Conservation (phyloP, 176 grass and related monocot genomes). For the Phyllostachys edulis region DNA sequence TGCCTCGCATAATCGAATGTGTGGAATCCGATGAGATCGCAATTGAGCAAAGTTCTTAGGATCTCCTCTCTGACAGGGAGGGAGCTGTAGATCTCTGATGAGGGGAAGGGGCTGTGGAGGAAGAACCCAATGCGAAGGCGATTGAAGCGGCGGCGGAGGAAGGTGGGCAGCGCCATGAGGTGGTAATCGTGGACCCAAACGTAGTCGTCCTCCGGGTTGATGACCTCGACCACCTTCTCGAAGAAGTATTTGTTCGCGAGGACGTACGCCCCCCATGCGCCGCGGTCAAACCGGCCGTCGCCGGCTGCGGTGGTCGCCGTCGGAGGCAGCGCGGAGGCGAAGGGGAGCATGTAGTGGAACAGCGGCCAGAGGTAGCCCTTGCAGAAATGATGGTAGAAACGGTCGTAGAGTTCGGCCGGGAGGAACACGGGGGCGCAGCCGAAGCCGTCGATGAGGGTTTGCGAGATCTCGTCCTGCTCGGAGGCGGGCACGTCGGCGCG, state of each 20-base stretch:
- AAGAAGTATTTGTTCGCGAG: conserved; percentile 83
- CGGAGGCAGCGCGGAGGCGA: conserved; percentile 10
- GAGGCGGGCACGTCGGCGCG: conserved; percentile 57
- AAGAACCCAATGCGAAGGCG: conserved; percentile 87
- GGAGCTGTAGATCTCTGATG: conserved; percentile 79
- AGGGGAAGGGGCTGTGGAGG: conserved; percentile 85
- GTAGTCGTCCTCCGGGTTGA: conserved; percentile 92
- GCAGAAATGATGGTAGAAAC: conserved; percentile 82
- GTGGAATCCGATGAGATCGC: conserved; percentile 89
- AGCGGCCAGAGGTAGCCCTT: conserved; percentile 87
- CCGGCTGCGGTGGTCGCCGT: not conserved
- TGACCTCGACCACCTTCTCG: conserved; percentile 78
- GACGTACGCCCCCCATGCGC: conserved; percentile 74
- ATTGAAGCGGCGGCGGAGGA: conserved; percentile 82
- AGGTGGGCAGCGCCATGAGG: conserved; percentile 86
- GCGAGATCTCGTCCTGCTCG: conserved; percentile 82
- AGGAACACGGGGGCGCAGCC: conserved; percentile 82
- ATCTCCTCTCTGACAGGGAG: conserved; percentile 87
- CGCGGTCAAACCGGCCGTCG: conserved; percentile 56
- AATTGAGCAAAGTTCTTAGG: conserved; percentile 80
- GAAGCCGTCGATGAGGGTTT: conserved; percentile 76
- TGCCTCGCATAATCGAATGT: conserved; percentile 91
- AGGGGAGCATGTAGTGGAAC: conserved; percentile 97
- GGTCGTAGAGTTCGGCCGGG: conserved; percentile 60
- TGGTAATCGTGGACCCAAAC: conserved; percentile 96